These are phyloP conservation scores for Cudoniella acicularis DNA, from an alignment of 495 filamentous ascomycete genomes.

Conservation along the genomic window DNA sequence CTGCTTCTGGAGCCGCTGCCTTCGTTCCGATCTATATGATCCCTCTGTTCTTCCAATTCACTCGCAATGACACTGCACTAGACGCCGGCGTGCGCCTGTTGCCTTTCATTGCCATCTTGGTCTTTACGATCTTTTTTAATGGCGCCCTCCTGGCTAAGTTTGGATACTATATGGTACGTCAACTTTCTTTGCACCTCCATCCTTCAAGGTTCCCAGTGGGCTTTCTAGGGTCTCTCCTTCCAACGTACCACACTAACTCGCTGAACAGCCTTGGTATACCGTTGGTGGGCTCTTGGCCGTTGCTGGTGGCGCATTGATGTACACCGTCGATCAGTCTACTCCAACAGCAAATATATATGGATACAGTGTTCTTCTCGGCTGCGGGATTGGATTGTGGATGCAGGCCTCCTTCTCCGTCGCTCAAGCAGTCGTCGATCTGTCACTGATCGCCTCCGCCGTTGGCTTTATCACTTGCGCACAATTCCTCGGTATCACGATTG, in stretches of 20 bases:
- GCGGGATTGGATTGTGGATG: slow-evolving; percentile 49
- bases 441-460: slow-evolving; percentile 40
- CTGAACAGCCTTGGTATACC: slow-evolving; percentile 45
- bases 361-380: slow-evolving; percentile 46
- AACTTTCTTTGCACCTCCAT: no score
- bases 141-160: slow-evolving; percentile 48
- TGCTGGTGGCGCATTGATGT: slow-evolving; percentile 50
- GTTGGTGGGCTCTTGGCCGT: slow-evolving; percentile 42
- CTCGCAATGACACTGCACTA: slow-evolving; percentile 43
- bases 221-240: no score
- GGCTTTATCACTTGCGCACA: slow-evolving; percentile 54
- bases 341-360: slow-evolving; percentile 49
- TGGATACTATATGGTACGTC: slow-evolving; percentile 47
- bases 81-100: slow-evolving; percentile 52
- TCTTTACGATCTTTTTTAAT: slow-evolving; percentile 43
- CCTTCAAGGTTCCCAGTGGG: no score
- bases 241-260: no score
- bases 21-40: slow-evolving; percentile 44
- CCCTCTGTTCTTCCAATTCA: slow-evolving; percentile 61
- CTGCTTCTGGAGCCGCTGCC: slow-evolving; percentile 30
- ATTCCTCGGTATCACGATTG: slow-evolving; percentile 46
- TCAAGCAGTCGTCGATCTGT: slow-evolving; percentile 39
- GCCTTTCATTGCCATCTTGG: slow-evolving; percentile 51
- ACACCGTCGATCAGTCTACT: slow-evolving; percentile 34
- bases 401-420: slow-evolving; percentile 53